Base-by-base conservation (phyloP, 148 eudicot genomes). In the Hydrangea macrophylla region DNA sequence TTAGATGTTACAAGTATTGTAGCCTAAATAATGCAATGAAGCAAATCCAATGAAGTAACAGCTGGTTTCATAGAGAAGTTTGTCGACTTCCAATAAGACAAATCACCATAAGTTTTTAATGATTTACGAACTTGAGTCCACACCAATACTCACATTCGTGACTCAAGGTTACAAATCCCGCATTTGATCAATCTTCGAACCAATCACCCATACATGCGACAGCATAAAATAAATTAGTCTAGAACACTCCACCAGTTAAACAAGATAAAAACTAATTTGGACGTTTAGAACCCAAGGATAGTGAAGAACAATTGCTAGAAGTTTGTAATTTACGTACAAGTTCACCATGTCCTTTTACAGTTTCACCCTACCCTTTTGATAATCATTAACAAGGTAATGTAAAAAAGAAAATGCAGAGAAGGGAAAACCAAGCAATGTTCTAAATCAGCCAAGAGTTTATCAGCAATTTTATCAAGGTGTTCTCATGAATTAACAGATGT, bases 271-370 rank as follows among this genome's bases (percentile, higher is more conserved):
- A n/a, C 24, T 24, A 27, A 50, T 18, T 7, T 33, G 9, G 12
- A 66, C 7, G 32, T 30, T n/a, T 48, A 35, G 20, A 28, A 36
- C 39, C 31, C 17, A 55, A 7, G 20, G 23, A 13, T 51, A 55
- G 37, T 24, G 70, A 32, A 55, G 60, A 45, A 54, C n/a, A 67
- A 54, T 6, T 10, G 36, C 27, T 27, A 55, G 26, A 22, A 63
- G 20, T 67, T 37, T 9, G 31, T 0, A 7, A 51, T 51, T 65
- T 65, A 35, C 37, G 22, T 3, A 5, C 25, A 35, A 57, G 54
- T 56, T 54, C n/a, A n/a, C 26, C 58, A 56, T 56, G 30, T 35
- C 25, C 5, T 37, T 33, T 5, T 51, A 67, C 11, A 26, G 51
- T 31, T 20, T 65, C n/a, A 67, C 26, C 59, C 6, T 54, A 33